Evolutionary conservation across 2,329 filamentous ascomycete species (phyloP).

Genomic region (Xylaria sp.): DNA sequence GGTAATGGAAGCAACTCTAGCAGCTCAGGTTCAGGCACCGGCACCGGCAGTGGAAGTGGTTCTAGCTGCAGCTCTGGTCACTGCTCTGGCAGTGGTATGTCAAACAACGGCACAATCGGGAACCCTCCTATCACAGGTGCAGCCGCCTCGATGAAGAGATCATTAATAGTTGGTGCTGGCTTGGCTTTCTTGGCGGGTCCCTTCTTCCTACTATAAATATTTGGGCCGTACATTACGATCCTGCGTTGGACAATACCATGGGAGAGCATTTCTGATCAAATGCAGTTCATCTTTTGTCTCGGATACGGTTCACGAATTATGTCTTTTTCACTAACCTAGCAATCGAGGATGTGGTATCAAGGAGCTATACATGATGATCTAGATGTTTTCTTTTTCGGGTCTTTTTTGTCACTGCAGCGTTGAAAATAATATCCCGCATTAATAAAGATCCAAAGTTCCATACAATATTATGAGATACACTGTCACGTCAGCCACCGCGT

Average conservation of each 20-base stretch:
- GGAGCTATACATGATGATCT: background rate
- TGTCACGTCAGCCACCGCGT: too few relatives aligned
- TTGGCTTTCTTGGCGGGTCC: constrained; percentile 46
- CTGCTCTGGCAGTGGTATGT: background rate
- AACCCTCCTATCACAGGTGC: constrained; percentile 39
- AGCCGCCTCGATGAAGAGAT: constrained; percentile 45
- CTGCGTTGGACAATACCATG: constrained; percentile 10
- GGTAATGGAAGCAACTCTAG: background rate
- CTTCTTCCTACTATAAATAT: constrained; percentile 45
- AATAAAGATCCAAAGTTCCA: background rate
- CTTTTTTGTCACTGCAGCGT: background rate
- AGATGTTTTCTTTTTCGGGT: background rate
- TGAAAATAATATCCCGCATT: background rate
- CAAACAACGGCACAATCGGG: constrained; percentile 40
- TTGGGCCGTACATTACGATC: constrained; percentile 15
- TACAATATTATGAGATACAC: background rate
- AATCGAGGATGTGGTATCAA: background rate
- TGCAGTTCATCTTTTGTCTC: constrained; percentile 34
- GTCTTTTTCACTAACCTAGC: constrained; percentile 20
- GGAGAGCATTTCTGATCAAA: background rate
- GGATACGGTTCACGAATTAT: constrained; percentile 41
- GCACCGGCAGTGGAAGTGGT: background rate
- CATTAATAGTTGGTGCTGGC: constrained; percentile 44
- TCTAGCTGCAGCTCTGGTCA: background rate
- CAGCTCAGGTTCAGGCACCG: background rate